phyloP scores from a whole-genome alignment of 2,329 filamentous ascomycete species.

The Septoria petroselini region DNA sequence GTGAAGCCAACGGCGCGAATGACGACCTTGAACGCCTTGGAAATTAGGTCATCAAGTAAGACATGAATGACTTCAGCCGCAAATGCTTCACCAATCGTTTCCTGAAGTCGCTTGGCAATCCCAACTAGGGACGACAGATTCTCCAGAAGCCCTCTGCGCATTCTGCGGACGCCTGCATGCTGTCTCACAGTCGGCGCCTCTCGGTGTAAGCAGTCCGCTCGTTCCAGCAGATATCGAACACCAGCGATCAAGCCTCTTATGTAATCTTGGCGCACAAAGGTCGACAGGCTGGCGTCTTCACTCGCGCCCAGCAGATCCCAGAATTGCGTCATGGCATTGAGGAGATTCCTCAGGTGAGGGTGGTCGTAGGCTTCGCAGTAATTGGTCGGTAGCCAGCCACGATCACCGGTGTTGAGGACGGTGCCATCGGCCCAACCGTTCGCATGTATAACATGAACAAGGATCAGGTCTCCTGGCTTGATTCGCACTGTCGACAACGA shows the following conservation, averaged over 20 bases:
- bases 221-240: constrained; percentile 84
- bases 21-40: constrained; percentile 93
- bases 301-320: constrained; percentile 79
- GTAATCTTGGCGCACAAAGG: constrained; percentile 88
- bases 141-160: constrained; percentile 81
- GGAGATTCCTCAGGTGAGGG: constrained; percentile 75
- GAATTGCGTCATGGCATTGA: constrained; percentile 84
- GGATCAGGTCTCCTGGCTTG: constrained; percentile 83
- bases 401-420: constrained; percentile 74
- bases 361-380: constrained; percentile 96
- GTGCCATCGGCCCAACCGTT: constrained; percentile 99
- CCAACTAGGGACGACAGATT: constrained; percentile 89
- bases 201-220: constrained; percentile 79
- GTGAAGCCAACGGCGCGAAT: constrained; percentile 85
- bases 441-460: constrained; percentile 94
- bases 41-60: constrained; percentile 85
- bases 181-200: constrained; percentile 72
- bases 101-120: constrained; percentile 79
- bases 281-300: constrained; percentile 65
- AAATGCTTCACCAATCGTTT: constrained; percentile 57
- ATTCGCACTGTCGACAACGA: constrained; percentile 73
- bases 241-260: constrained; percentile 92
- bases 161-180: constrained; percentile 71
- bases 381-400: constrained; percentile 96
- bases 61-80: constrained; percentile 63